phyloP scores from a whole-genome alignment of 2,329 filamentous ascomycete species.

The Chrysosporium keratinophilum region DNA sequence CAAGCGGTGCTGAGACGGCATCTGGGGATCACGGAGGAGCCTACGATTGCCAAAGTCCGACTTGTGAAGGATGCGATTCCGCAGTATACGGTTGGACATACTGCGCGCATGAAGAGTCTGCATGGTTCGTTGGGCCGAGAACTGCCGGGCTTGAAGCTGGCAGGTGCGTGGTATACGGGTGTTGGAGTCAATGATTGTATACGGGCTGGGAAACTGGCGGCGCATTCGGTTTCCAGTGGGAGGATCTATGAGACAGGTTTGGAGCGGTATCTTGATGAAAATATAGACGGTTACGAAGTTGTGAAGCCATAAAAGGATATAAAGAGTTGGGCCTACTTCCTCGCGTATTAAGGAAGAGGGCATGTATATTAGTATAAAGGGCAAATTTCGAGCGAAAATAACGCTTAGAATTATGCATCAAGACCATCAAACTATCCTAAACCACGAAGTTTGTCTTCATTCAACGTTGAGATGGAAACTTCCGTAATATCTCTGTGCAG shows the following conservation, averaged over 20 bases:
- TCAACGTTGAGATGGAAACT: neutral
- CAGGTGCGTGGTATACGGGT: conserved; percentile 44
- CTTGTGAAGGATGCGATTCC: conserved; percentile 68
- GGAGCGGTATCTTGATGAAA: conserved; percentile 20
- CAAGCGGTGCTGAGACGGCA: conserved; percentile 60
- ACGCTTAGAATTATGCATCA: neutral
- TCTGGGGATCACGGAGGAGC: conserved; percentile 56
- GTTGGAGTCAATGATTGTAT: conserved; percentile 48
- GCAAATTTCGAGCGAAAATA: neutral
- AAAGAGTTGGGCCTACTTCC: neutral
- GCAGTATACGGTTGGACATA: conserved; percentile 76
- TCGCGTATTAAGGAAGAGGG: neutral
- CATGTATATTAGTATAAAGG: neutral
- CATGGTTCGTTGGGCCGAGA: conserved; percentile 44
- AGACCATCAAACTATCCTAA: neutral
- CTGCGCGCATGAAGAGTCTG: conserved; percentile 48
- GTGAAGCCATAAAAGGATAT: neutral
- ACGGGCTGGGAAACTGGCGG: conserved; percentile 47
- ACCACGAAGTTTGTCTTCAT: neutral
- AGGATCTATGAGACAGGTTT: conserved; percentile 27
- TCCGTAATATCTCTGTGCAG: neutral
- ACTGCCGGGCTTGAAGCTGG: conserved; percentile 53
- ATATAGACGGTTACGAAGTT: neutral
- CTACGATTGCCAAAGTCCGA: conserved; percentile 51
- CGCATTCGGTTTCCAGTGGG: conserved; percentile 11